These are phyloP conservation scores for Acanthamoeba comandoni DNA, from an alignment of 208 protist species.

Conservation along the genomic window DNA sequence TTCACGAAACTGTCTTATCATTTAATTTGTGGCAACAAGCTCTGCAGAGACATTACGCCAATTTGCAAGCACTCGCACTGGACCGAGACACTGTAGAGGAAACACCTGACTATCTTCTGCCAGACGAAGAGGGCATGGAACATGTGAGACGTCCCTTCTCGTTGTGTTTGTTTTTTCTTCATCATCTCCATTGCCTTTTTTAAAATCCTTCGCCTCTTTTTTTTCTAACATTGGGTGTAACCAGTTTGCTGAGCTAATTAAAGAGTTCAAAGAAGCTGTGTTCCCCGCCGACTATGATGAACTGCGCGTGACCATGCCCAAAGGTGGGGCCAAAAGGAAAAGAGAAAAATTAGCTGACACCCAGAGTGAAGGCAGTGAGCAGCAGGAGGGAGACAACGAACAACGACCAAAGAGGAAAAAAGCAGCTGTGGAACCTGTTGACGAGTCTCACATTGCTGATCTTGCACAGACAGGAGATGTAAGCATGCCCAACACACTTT, in stretches of 20 bases:
- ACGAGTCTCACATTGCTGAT: not conserved
- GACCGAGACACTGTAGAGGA: slow-evolving; percentile 79
- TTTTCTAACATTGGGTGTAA: too few species aligned
- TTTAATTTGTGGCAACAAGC: slow-evolving; percentile 31
- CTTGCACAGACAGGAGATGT: slow-evolving; percentile 41
- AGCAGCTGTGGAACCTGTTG: not conserved
- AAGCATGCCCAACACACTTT: too few species aligned
- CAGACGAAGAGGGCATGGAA: slow-evolving; percentile 55
- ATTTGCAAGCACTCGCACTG: slow-evolving; percentile 80
- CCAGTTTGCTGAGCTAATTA: slow-evolving; percentile 40
- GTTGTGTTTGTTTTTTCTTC: slow-evolving; percentile 9
- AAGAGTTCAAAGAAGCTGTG: slow-evolving; percentile 57
- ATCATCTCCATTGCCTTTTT: not conserved
- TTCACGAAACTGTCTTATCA: too few species aligned
- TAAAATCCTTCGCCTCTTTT: not conserved
- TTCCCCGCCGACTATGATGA: slow-evolving; percentile 73
- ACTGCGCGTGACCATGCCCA: not conserved
- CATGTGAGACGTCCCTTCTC: too few species aligned
- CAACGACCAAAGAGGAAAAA: slow-evolving; percentile 60
- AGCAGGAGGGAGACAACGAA: not conserved
- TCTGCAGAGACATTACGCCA: slow-evolving; percentile 81
- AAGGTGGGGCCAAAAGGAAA: not conserved
- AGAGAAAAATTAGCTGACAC: slow-evolving; percentile 37
- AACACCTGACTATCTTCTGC: slow-evolving; percentile 47
- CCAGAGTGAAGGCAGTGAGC: not conserved